Evolutionary conservation across 306 rosid species (phyloP).

Genomic region (Begonia fuchsioides): DNA sequence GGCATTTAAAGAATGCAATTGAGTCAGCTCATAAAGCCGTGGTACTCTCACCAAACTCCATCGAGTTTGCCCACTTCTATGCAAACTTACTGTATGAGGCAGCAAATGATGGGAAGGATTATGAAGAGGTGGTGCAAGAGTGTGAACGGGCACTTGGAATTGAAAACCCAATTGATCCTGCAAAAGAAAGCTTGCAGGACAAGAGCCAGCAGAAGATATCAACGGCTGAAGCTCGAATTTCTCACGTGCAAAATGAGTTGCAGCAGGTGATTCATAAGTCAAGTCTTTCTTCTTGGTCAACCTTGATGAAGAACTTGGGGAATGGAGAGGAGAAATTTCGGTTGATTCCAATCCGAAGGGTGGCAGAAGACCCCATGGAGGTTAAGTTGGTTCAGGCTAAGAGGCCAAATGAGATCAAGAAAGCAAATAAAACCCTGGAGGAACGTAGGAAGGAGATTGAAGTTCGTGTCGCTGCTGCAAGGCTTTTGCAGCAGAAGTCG

Average conservation of each 20-base stretch:
- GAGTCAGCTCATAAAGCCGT: conserved; percentile 70
- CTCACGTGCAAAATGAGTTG: conserved; percentile 65
- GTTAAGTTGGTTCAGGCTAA: conserved; percentile 53
- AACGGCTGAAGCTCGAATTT: conserved; percentile 32
- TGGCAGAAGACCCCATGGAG: conserved; percentile 93
- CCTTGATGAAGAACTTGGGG: conserved; percentile 88
- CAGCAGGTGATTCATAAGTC: conserved; percentile 84
- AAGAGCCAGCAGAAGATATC: conserved; percentile 61
- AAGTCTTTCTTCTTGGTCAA: conserved; percentile 53
- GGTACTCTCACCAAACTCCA: conserved; percentile 61
- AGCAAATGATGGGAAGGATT: conserved; percentile 65
- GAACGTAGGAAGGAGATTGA: conserved; percentile 92
- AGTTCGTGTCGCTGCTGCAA: conserved; percentile 94
- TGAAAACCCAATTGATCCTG: conserved; percentile 68
- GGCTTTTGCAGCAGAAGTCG: conserved; percentile 86
- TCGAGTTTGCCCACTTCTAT: conserved; percentile 68
- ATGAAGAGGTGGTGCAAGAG: conserved; percentile 70
- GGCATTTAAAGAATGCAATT: conserved; percentile 62
- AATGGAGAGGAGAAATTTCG: conserved; percentile 75
- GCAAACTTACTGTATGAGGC: conserved; percentile 66
- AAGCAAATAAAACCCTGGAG: conserved; percentile 75
- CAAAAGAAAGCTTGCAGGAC: conserved; percentile 77
- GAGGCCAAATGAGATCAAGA: conserved; percentile 94
- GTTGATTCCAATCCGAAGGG: conserved; percentile 68
- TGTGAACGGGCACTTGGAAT: conserved; percentile 71